Base-by-base conservation (phyloP, 2,329 filamentous ascomycete genomes). In the Arthrobotrys megalospora region DNA sequence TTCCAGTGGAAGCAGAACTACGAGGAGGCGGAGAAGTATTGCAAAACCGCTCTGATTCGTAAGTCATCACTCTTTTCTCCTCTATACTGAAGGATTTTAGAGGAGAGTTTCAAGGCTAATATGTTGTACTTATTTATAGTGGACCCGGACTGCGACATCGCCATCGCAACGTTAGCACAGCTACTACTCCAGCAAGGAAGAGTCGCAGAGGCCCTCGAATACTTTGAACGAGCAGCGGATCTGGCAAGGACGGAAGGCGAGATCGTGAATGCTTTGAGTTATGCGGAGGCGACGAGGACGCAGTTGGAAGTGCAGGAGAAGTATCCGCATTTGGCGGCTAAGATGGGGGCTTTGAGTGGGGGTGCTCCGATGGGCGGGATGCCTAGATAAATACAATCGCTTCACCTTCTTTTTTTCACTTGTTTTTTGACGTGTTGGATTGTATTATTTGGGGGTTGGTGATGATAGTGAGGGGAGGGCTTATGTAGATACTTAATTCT, bases 1-100 rank as follows among this genome's bases (percentile, higher is more conserved):
- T 98, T 97, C 89, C 96, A 99, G 85, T 97, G 94, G 92, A 98
- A 97, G 88, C 92, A 96, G 83, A 95, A 98, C 85, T 98, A 97
- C 84, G 88, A 89, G 78, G 95, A 97, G 85, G 95, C 96, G 1
- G 94, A 99, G 87, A 93, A 96, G 86, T 88, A 99, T 65, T 99
- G 96, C 88, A 91, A 97, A 86, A 97, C 97, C 88, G 96, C 96
- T 34, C 88, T 99, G 63, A 97, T 97, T 83, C 96, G 94, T 97
- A 89, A 87, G 93, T 88, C 60, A 12, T 16, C 12, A 28, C 34
- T n/a, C 10, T 50, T 52, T 53, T 16, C 55, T 55, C 69, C 53
- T 0, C 7, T 67, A n/a, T n/a, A n/a, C n/a, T n/a, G n/a, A n/a
- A n/a, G n/a, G n/a, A n/a, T 36, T 55, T 53, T 38, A 34, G 6